These are phyloP conservation scores for Colletotrichum eremochloae DNA, from an alignment of 2,329 filamentous ascomycete species.

Conservation along the genomic window DNA sequence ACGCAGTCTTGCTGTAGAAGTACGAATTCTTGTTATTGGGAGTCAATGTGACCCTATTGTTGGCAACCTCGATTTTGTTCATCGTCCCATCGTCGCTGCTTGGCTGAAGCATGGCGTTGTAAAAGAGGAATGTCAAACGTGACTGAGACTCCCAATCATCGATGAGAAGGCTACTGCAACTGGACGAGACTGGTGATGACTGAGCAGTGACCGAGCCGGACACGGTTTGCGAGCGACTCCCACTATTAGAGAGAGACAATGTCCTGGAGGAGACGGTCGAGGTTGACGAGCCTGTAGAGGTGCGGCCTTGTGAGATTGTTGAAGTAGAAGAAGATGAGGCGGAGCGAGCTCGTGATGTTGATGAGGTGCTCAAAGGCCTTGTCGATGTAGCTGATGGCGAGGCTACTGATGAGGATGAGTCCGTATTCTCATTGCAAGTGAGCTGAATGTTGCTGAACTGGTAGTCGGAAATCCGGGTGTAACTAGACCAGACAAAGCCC, in stretches of 20 bases:
- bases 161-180: slow-evolving; percentile 61
- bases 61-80: slow-evolving; percentile 65
- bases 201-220: slow-evolving; percentile 16
- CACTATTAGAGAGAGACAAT: background rate
- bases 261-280: background rate
- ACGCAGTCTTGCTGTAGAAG: slow-evolving; percentile 70
- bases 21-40: slow-evolving; percentile 65
- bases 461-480: slow-evolving; percentile 21
- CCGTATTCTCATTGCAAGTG: slow-evolving; percentile 8
- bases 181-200: slow-evolving; percentile 36
- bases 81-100: slow-evolving; percentile 71
- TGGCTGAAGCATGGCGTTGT: slow-evolving; percentile 69
- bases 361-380: background rate
- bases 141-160: slow-evolving; percentile 75
- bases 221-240: slow-evolving; percentile 6
- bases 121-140: slow-evolving; percentile 71
- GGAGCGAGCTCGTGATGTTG: background rate
- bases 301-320: background rate
- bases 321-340: background rate
- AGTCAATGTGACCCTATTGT: slow-evolving; percentile 65
- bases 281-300: background rate
- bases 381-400: background rate
- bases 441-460: slow-evolving; percentile 33
- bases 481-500: slow-evolving; percentile 37
- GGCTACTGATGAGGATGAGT: background rate